Evolutionary conservation across 1,284 basidiomycete genomes (phyloP), one percentile per base, ranked within the genome.

Genomic region (Peniophora sp.): DNA sequence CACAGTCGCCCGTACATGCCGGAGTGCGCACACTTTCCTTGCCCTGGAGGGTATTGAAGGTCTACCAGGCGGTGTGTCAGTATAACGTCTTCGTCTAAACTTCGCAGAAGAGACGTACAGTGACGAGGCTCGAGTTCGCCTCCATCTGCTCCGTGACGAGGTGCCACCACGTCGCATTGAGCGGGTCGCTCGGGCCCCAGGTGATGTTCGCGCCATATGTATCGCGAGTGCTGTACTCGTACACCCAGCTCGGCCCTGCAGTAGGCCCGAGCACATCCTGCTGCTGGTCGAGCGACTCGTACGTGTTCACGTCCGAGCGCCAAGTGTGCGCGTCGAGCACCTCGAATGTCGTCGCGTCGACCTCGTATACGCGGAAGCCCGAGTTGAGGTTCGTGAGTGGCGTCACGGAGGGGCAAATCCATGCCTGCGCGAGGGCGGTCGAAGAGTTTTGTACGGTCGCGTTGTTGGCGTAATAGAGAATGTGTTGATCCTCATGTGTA

Each of bases 151-250:
- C 86, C 2, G 89, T 91, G 39, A 91, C 79, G 23, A 67, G 74
- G 58, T 89, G 86, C 87, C 88, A 92, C 81, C 85, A 92, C 3
- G 89, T 89, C 16, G 84, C 86, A 58, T 92, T 92, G 52, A 92
- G 65, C 0, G 89, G 88, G 54, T 87, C 86, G 47, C 73, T 71
- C 3, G 65, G 60, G 5, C 76, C 74, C 89, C 89, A 92, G 0
- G 71, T 59, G 48, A 90, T 79, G 55, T 69, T 79, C 45, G 62
- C 63, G 24, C 84, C 85, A 53, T 89, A 92, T 0, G 83, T 71
- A 43, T 77, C 69, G 34, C 89, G 78, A 8, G 87, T 83, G 56
- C 71, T 83, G 64, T 92, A 91, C 64, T 90, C 85, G 56, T 81
- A 80, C 34, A 68, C 63, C 60, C 75, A 92, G 1, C 78, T 74